phyloP scores from a whole-genome alignment of 768 basidiomycete genomes.

The Xerocomus brunneocitrinus region DNA sequence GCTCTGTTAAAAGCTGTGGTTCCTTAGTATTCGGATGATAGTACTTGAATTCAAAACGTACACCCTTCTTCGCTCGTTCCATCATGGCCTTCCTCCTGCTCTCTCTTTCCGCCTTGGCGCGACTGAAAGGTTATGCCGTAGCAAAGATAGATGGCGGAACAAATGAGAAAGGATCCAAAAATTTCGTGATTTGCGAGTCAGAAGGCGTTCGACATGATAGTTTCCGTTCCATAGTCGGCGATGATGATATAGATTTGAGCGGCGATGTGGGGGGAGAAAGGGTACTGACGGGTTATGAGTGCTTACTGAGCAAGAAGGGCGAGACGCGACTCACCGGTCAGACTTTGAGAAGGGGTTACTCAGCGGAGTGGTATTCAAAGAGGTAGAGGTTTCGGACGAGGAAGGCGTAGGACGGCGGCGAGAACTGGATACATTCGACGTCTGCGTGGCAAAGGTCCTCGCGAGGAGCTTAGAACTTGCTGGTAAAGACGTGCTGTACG shows the following conservation, averaged over 20 bases:
- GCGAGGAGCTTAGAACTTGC: conserved; percentile 4
- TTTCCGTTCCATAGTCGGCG: conserved; percentile 13
- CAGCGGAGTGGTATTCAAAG: conserved; percentile 17
- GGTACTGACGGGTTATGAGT: conserved; percentile 65
- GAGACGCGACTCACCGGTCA: conserved; percentile 57
- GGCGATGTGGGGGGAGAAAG: conserved; percentile 20
- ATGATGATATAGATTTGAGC: conserved; percentile 13
- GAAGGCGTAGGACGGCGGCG: conserved; percentile 1
- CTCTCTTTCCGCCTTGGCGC: conserved; percentile 70
- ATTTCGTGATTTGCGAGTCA: conserved; percentile 35
- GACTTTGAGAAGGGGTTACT: conserved; percentile 41
- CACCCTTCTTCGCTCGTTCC: conserved; percentile 71
- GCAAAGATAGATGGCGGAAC: conserved; percentile 66
- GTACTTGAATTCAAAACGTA: conserved; percentile 32
- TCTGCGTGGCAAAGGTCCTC: conserved; percentile 3
- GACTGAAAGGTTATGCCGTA: conserved; percentile 58
- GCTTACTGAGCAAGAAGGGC: conserved; percentile 37
- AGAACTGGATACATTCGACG: conserved; percentile 6
- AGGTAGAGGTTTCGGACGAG: conserved; percentile 5
- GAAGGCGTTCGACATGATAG: conserved; percentile 26
- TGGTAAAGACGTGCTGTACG: conserved; percentile 1
- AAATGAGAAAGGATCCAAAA: conserved; percentile 43
- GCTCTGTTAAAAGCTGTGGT: conserved; percentile 53
- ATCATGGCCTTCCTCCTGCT: conserved; percentile 67
- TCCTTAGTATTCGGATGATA: background rate